phyloP scores from a whole-genome alignment of 176 grass and related monocot genomes.

The Leersia perrieri region DNA sequence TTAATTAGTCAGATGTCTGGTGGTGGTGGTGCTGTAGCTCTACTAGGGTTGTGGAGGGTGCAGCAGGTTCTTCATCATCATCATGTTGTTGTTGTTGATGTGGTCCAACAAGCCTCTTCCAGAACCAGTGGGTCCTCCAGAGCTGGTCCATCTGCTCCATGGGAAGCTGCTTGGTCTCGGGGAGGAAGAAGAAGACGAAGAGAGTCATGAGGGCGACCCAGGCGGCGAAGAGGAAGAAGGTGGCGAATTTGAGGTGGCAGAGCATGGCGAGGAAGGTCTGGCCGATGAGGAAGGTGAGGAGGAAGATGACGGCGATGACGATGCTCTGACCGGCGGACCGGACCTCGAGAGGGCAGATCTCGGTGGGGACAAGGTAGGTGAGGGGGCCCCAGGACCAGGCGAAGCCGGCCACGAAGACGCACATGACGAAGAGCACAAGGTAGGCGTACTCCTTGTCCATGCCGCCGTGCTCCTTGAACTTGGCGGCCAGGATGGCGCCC shows the following conservation, averaged over 20 bases:
- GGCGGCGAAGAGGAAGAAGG: conserved; percentile 70
- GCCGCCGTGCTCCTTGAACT: conserved; percentile 59
- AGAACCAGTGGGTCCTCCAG: conserved; percentile 74
- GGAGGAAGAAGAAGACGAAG: conserved; percentile 66
- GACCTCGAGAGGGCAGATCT: conserved; percentile 73
- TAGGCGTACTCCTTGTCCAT: conserved; percentile 71
- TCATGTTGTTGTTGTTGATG: background rate
- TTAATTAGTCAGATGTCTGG: no score
- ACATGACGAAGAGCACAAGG: conserved; percentile 57
- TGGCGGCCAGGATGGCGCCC: conserved; percentile 45
- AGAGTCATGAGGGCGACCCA: conserved; percentile 69
- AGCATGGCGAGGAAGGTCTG: conserved; percentile 69
- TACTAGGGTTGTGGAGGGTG: background rate
- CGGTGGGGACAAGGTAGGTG: conserved; percentile 60
- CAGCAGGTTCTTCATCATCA: no score
- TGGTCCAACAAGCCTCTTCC: conserved; percentile 47
- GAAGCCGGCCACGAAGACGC: conserved; percentile 63
- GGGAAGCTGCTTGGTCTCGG: conserved; percentile 74
- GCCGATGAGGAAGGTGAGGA: conserved; percentile 64
- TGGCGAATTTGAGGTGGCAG: conserved; percentile 67
- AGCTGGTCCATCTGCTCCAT: conserved; percentile 93
- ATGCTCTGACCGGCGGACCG: conserved; percentile 67
- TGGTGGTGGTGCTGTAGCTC: background rate
- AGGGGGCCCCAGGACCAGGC: conserved; percentile 81
- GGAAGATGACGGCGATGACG: conserved; percentile 60